Conservation (phyloP, 331 rosid genomes). For the Pyracantha coccinea region DNA sequence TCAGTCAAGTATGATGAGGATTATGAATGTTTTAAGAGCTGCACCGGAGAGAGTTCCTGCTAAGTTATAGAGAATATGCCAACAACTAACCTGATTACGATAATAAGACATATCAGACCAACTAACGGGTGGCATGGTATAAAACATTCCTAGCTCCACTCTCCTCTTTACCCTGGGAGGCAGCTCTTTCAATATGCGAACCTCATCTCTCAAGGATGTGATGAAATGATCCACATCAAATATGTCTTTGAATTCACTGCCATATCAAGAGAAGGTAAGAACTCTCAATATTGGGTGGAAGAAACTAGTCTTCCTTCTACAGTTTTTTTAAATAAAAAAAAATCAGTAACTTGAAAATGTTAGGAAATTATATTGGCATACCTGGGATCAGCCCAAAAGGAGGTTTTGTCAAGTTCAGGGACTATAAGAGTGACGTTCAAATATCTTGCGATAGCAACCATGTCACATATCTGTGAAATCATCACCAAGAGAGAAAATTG, state of each 20-base stretch:
- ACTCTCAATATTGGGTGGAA: neutral
- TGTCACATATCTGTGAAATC: conserved; percentile 71
- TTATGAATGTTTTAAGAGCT: neutral
- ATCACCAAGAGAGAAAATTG: neutral
- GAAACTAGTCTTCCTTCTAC: neutral
- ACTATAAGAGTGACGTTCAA: conserved; percentile 81
- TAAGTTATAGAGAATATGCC: neutral
- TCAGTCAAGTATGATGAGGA: conserved; percentile 4
- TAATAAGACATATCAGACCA: conserved; percentile 92
- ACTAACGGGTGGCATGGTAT: conserved; percentile 81
- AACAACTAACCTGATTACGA: conserved; percentile 46
- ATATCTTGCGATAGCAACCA: conserved; percentile 83
- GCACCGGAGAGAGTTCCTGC: neutral
- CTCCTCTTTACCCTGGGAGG: conserved; percentile 75
- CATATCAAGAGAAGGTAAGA: neutral
- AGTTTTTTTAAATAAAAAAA: neutral
- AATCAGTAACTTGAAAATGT: neutral
- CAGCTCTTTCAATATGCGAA: conserved; percentile 69
- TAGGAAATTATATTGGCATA: conserved; percentile 10
- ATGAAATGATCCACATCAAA: conserved; percentile 85
- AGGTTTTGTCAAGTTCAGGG: conserved; percentile 74
- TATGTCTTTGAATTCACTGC: conserved; percentile 79
- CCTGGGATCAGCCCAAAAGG: conserved; percentile 98
- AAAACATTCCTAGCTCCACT: conserved; percentile 52
- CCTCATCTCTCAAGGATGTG: conserved; percentile 82